Percentiles rank a stretch among this genome's conserved stretches.
Evolutionary conservation across 805 yeast species (phyloP).

Genomic region (Yamadazyma paraphyllophila): DNA sequence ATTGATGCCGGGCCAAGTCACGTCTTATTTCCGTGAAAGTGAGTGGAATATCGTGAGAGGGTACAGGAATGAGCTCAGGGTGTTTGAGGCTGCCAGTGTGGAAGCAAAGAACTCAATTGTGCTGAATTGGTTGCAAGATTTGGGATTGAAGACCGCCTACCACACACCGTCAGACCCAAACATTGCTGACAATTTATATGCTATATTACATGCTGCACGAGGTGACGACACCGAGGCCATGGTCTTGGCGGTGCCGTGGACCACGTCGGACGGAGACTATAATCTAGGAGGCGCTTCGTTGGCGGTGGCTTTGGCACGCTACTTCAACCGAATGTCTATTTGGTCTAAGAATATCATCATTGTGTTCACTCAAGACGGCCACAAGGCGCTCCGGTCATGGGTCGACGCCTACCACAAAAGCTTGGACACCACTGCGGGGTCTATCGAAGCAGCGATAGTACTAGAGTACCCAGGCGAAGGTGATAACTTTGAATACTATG

Average conservation of each 20-base stretch:
- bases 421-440: slow-evolving; percentile 86
- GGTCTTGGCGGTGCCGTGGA: slow-evolving; percentile 88
- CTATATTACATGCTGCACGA: slow-evolving; percentile 84
- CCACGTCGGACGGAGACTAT: slow-evolving; percentile 56
- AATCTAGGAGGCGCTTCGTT: slow-evolving; percentile 83
- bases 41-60: slow-evolving; percentile 95
- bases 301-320: slow-evolving; percentile 70
- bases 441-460: slow-evolving; percentile 86
- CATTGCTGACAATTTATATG: slow-evolving; percentile 52
- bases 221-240: slow-evolving; percentile 97
- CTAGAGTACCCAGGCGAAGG: slow-evolving; percentile 67
- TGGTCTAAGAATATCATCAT: slow-evolving; percentile 95
- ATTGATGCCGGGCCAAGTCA: slow-evolving; percentile 93
- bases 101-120: slow-evolving; percentile 46
- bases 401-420: slow-evolving; percentile 89
- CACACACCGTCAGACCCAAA: slow-evolving; percentile 18
- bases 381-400: slow-evolving; percentile 75
- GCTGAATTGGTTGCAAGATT: slow-evolving; percentile 57
- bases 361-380: slow-evolving; percentile 75
- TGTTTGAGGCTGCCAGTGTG: slow-evolving; percentile 30
- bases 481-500: slow-evolving; percentile 73
- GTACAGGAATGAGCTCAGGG: slow-evolving; percentile 58
- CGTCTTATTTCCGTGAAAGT: slow-evolving; percentile 84
- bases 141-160: slow-evolving; percentile 64
- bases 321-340: slow-evolving; percentile 79